phyloP scores from a whole-genome alignment of 441 rosid genomes.

The Bocquillonia castaneifolia region DNA sequence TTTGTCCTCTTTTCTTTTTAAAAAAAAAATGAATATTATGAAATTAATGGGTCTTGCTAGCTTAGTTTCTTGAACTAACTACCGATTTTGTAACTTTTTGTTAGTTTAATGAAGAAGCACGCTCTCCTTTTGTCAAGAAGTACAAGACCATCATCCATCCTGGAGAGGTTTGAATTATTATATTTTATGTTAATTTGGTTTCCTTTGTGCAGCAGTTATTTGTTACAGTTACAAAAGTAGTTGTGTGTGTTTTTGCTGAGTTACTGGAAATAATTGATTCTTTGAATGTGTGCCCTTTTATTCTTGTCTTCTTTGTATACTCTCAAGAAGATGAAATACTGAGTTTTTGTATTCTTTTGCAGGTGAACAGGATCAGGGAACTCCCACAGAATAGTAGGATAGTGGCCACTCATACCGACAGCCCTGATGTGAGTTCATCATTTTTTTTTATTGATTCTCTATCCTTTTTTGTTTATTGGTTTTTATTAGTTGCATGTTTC shows the following conservation, averaged over 20 bases:
- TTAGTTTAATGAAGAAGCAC: constrained; percentile 98
- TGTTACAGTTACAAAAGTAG: too few species aligned
- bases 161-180: constrained; percentile 66
- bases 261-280: constrained; percentile 3
- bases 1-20: constrained; percentile 22
- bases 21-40: too few species aligned
- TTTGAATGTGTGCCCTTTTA: not conserved
- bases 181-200: not conserved
- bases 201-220: not conserved
- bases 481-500: constrained; percentile 6
- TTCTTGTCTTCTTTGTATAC: not conserved
- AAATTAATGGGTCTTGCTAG: not conserved
- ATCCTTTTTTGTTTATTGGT: not conserved
- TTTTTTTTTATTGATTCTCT: constrained; percentile 13
- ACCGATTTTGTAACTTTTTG: not conserved
- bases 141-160: constrained; percentile 98
- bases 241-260: not conserved
- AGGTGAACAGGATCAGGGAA: constrained; percentile 99
- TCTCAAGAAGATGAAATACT: not conserved
- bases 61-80: not conserved
- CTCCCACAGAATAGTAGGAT: constrained; percentile 91
- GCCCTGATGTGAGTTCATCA: constrained; percentile 70
- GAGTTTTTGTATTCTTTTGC: constrained; percentile 17
- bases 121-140: constrained; percentile 98
- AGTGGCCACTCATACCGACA: constrained; percentile 94